These are phyloP conservation scores for Polyporus arcularius DNA, from an alignment of 768 basidiomycete species.

Conservation along the genomic window DNA sequence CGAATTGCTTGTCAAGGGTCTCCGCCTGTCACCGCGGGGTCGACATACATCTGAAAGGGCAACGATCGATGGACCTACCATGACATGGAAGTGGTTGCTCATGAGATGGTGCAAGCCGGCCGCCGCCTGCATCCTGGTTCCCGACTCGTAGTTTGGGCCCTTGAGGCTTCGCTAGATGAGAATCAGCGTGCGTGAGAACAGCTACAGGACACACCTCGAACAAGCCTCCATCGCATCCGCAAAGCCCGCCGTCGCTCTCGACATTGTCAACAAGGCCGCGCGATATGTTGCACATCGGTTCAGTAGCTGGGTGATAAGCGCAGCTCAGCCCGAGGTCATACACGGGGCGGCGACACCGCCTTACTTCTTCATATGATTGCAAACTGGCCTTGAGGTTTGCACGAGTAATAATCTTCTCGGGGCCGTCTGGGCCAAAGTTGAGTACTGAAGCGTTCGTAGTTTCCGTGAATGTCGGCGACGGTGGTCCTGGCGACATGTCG, in stretches of 20 bases:
- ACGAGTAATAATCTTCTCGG: slow-evolving; percentile 81
- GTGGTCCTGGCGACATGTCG: slow-evolving; percentile 56
- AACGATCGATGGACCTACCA: slow-evolving; percentile 51
- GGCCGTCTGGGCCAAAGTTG: slow-evolving; percentile 74
- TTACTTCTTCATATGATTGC: slow-evolving; percentile 80
- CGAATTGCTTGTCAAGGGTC: slow-evolving; percentile 83
- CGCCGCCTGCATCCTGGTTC: slow-evolving; percentile 80
- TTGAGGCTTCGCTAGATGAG: slow-evolving; percentile 53
- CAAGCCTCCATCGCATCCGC: slow-evolving; percentile 87
- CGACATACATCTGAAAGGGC: too few species aligned
- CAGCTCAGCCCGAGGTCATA: slow-evolving; percentile 2
- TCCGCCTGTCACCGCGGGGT: slow-evolving; percentile 58
- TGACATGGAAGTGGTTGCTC: slow-evolving; percentile 89
- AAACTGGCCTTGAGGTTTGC: slow-evolving; percentile 75
- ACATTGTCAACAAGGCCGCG: slow-evolving; percentile 76
- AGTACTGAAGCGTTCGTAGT: slow-evolving; percentile 76
- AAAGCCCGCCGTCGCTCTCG: slow-evolving; percentile 79
- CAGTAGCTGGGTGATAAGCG: slow-evolving; percentile 57
- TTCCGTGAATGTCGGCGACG: slow-evolving; percentile 85
- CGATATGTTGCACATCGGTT: slow-evolving; percentile 78
- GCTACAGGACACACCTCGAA: slow-evolving; percentile 58
- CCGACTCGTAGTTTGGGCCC: slow-evolving; percentile 77
- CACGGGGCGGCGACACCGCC: slow-evolving; percentile 24
- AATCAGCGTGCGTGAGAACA: background rate
- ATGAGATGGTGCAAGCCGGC: slow-evolving; percentile 90